Evolutionary conservation across 1,139 yeast species (phyloP), one percentile per base, ranked within the genome.

Genomic region (Yamadazyma jaroonii): DNA sequence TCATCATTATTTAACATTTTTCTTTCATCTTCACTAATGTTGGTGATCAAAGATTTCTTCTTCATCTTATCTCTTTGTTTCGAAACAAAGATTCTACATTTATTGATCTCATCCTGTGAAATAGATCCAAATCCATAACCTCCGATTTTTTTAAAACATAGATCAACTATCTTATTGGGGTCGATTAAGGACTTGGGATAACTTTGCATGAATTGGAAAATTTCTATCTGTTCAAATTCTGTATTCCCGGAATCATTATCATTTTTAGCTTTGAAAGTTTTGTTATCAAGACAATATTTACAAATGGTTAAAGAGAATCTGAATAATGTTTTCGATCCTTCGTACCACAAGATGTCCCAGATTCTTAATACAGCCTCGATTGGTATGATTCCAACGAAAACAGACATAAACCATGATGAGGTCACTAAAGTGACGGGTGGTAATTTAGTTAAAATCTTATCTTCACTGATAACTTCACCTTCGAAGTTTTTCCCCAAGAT

Each of bases 341-440:
- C 97, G 54, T 84, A 88, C 71, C 95, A 90, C 39, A 92, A 62
- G 36, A 94, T 86, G 59, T 92, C 98, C 98, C 98, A 92, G 0
- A 92, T 83, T 40, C 97, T 66, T 36, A 92, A 65, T 9, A 87
- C 84, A 0, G 95, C 80, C 55, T 92, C 97, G 12, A 87, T 78
- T 0, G 97, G 98, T 29, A 92, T 62, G 2, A 81, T 78, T 0
- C 96, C 96, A 29, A 90, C 88, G 62, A 85, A 92, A 6, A 88
- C 77, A 46, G 96, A 85, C 98, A 92, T 92, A 57, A 92, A 92
- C 98, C 98, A 92, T 34, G 96, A 83, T 0, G 97, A 90, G 0
- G 97, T 90, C 47, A 95, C 95, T 31, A 92, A 70, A 1, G 97
- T 86, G 4, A 92, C 79, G 1, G 97, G 96, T 1, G 98, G 98